Percentiles rank a stretch among this genome's conserved stretches.
Evolutionary conservation across 2,329 filamentous ascomycete species (phyloP).

Genomic region (Exserohilum rostratum): DNA sequence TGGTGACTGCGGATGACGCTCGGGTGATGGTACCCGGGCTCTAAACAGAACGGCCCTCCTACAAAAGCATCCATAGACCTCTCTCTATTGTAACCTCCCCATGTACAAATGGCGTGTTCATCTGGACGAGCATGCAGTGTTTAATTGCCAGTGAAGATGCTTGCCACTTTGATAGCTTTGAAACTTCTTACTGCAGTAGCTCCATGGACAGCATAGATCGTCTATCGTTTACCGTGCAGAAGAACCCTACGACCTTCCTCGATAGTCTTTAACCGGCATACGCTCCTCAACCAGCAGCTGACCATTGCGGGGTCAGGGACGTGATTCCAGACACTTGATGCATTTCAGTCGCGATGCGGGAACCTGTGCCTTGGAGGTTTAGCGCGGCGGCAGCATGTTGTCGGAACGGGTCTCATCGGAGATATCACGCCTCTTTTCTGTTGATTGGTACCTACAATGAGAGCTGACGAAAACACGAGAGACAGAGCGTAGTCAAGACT

Average conservation of each 20-base stretch:
- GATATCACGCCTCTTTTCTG: neutral
- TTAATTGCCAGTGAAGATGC: neutral
- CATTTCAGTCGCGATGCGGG: neutral
- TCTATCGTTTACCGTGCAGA: slow-evolving; percentile 20
- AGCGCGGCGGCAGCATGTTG: neutral
- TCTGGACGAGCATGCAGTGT: neutral
- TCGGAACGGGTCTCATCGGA: too few species aligned
- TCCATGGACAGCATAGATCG: slow-evolving; percentile 3
- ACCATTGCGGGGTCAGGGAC: neutral
- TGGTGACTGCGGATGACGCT: neutral
- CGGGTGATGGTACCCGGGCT: slow-evolving; percentile 19
- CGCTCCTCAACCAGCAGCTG: neutral
- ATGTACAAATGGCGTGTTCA: neutral
- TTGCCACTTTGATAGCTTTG: neutral
- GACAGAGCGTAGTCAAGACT: neutral
- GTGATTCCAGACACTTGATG: neutral
- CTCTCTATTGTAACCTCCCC: neutral
- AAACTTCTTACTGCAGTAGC: neutral
- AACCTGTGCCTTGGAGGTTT: neutral
- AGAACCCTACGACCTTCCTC: neutral
- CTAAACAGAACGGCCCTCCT: neutral
- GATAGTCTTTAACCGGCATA: slow-evolving; percentile 15
- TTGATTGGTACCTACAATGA: neutral
- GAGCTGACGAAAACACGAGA: neutral
- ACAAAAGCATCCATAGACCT: neutral